Base-by-base conservation (phyloP, 306 rosid species). In the Rubus idaeus region DNA sequence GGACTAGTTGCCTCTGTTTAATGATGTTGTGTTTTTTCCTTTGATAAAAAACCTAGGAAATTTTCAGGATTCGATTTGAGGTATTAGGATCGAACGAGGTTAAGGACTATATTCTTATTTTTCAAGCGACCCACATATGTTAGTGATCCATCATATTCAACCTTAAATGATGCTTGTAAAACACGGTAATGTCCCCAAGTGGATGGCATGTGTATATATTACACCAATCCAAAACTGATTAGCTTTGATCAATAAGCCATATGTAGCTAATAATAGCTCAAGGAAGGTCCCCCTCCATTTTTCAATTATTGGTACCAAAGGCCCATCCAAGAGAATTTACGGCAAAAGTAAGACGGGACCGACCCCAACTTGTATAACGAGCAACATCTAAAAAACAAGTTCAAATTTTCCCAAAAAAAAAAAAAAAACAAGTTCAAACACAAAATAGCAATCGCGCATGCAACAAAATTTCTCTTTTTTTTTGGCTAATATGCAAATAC, bases 251-350 rank as follows among this genome's bases (percentile, higher is more conserved):
- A 6, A 9, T 30, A 26, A 26, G 30, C 1, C 30, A 26, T 26
- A 0, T 30, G 35, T 30, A 30, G 35, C 35, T 30, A 30, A 30
- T 30, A 30, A 30, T 30, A 30, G 35, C 75, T 39, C 12, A 71
- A 71, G 51, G 3, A 23, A 58, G 56, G 30, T 74, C 21, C 67
- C 67, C 68, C 56, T 74, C 56, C 50, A 40, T 57, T 20, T 41
- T 61, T 30, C 35, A 30, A 4, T 40, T 41, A 7, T 17, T 66
- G 51, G 16, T 14, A 21, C 30, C 3, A 18, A n/a, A 7, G 3
- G 8, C 3, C 0, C 50, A 46, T 9, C 50, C 50, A 46, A 46
- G 11, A 46, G 50, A 46, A 55, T 6, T 17, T 1, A 52, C 3
- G 10, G 23, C 30, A n/a, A 55, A 55, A 55, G 12, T 55, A 55